Percentiles rank a stretch among this genome's conserved stretches.
These are phyloP conservation scores for Gracilaria caudata DNA, from an alignment of 23 red algal genomes.

Conservation along the genomic window DNA sequence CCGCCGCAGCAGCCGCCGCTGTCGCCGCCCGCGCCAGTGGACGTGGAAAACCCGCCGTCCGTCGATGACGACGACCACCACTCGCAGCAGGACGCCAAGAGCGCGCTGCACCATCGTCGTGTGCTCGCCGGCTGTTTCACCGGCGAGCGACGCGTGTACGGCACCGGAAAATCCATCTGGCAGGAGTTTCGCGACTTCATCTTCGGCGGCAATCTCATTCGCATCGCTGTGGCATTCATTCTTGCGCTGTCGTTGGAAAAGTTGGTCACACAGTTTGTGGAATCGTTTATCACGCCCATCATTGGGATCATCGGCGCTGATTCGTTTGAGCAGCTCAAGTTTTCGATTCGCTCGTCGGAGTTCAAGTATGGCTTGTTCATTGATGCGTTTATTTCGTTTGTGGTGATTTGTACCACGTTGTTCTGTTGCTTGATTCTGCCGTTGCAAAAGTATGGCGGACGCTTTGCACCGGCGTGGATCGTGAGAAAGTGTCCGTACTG, in stretches of 20 bases:
- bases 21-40: background rate
- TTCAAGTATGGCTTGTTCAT: conserved; percentile 49
- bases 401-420: conserved; percentile 17
- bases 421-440: conserved; percentile 61
- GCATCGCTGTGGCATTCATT: conserved; percentile 38
- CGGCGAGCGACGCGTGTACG: background rate
- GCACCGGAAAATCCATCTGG: conserved; percentile 25
- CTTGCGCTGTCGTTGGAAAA: conserved; percentile 27
- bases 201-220: conserved; percentile 54
- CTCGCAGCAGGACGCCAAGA: background rate
- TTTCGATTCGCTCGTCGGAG: conserved; percentile 31
- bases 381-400: conserved; percentile 39
- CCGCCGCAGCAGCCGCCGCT: background rate
- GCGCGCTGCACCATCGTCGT: background rate
- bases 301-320: conserved; percentile 34
- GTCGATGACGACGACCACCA: background rate
- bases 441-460: conserved; percentile 42
- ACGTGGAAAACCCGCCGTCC: background rate
- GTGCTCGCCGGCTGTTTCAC: background rate
- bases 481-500: conserved; percentile 30
- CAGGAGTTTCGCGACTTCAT: conserved; percentile 53
- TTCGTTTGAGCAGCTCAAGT: conserved; percentile 17
- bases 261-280: conserved; percentile 31
- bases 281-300: conserved; percentile 53
- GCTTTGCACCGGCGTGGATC: conserved; percentile 36